phyloP scores from a whole-genome alignment of 371 early-diverging fungal genomes.

The Rhizopus sp. region DNA sequence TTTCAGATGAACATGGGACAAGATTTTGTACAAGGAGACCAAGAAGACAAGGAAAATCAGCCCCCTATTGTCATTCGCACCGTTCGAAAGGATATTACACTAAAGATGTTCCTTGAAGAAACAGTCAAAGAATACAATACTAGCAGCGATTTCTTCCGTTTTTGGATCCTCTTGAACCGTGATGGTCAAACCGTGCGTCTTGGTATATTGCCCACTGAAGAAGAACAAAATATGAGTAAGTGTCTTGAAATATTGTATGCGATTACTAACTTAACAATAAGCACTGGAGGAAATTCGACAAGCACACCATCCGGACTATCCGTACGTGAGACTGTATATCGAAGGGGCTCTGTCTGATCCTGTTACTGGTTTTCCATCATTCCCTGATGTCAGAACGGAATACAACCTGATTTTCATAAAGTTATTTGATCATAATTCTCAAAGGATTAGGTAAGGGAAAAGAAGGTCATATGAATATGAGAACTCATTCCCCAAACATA shows the following conservation, averaged over 20 bases:
- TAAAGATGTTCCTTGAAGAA: conserved; percentile 15
- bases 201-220: conserved; percentile 55
- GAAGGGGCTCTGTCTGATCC: conserved; percentile 9
- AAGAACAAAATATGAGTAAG: conserved; percentile 17
- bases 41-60: not conserved
- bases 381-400: not conserved
- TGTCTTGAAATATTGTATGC: not conserved
- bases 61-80: not conserved
- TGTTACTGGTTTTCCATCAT: not conserved
- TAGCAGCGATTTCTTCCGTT: conserved; percentile 49
- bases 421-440: conserved; percentile 19
- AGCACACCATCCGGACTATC: not conserved
- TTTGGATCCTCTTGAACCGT: conserved; percentile 83
- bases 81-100: conserved; percentile 10
- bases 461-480: no score
- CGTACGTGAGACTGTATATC: conserved; percentile 19
- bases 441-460: conserved; percentile 19
- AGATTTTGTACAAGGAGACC: conserved; percentile 51
- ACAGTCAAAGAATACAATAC: conserved; percentile 29
- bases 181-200: conserved; percentile 84
- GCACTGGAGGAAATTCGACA: conserved; percentile 11
- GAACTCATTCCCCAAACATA: conserved; percentile 9
- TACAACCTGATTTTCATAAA: conserved; percentile 24
- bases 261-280: not conserved
- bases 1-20: conserved; percentile 70